Conservation (phyloP, 441 rosid genomes). For the Daphne laureola region DNA sequence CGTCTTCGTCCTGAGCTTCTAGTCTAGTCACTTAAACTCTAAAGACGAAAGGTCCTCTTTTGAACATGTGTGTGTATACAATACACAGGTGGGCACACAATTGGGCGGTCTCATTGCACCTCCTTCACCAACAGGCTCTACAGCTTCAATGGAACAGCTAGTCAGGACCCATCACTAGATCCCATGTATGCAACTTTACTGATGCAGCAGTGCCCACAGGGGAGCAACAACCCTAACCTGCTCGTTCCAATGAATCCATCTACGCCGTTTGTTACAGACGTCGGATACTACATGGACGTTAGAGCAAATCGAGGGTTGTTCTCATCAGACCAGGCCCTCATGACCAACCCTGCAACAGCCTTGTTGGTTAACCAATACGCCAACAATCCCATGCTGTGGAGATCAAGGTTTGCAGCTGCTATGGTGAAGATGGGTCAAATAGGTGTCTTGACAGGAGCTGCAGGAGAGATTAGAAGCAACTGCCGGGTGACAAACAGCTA, state of each 20-base stretch:
- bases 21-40: no score
- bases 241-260: conserved; percentile 46
- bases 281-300: conserved; percentile 28
- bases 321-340: conserved; percentile 41
- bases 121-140: conserved; percentile 38
- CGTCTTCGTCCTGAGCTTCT: no score
- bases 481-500: conserved; percentile 46
- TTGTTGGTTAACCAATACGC: conserved; percentile 23
- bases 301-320: conserved; percentile 32
- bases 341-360: conserved; percentile 27
- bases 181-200: conserved; percentile 26
- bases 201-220: conserved; percentile 36
- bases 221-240: conserved; percentile 15
- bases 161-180: conserved; percentile 40
- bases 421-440: conserved; percentile 70
- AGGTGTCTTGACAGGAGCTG: conserved; percentile 34
- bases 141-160: conserved; percentile 25
- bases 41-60: no score
- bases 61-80: no score
- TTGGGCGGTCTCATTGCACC: conserved; percentile 43
- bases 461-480: conserved; percentile 47
- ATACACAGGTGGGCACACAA: conserved; percentile 41
- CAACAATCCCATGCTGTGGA: conserved; percentile 21
- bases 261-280: conserved; percentile 25
- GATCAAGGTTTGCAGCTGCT: conserved; percentile 38